phyloP scores from a whole-genome alignment of 2,329 filamentous ascomycete species.

The Pseudogymnoascus pannorum region DNA sequence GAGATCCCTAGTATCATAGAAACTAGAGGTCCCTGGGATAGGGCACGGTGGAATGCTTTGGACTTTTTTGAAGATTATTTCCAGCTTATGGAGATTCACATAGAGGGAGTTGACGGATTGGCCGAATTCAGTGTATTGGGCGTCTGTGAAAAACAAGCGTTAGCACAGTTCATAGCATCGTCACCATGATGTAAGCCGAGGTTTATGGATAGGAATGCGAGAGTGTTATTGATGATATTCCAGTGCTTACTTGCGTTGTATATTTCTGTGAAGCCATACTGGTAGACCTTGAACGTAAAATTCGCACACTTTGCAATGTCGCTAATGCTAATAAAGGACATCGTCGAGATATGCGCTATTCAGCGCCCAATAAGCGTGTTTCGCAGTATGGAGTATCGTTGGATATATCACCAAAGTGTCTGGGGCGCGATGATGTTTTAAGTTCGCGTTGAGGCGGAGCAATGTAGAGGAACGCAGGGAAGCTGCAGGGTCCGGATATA shows the following conservation, averaged over 20 bases:
- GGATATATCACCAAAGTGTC: neutral
- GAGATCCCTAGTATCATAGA: neutral
- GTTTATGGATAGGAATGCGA: neutral
- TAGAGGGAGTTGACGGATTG: neutral
- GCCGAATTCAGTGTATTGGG: neutral
- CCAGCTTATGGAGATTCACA: neutral
- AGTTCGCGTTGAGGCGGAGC: neutral
- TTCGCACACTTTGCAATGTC: neutral
- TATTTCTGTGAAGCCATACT: neutral
- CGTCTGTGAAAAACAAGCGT: neutral
- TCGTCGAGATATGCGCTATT: neutral
- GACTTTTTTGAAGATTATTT: neutral
- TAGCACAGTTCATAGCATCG: neutral
- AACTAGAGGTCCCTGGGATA: neutral
- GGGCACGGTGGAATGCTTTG: neutral
- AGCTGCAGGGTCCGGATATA: neutral
- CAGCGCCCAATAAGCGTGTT: constrained; percentile 7
- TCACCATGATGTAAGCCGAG: no score
- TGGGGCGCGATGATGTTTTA: neutral
- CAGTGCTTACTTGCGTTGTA: neutral
- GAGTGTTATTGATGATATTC: neutral
- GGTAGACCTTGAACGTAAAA: neutral
- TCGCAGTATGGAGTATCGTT: constrained; percentile 1
- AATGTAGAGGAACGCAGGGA: neutral
- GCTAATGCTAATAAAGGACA: neutral